Evolutionary conservation across 2,329 filamentous ascomycete species (phyloP).

Genomic region (Colletotrichum euphorbiae): DNA sequence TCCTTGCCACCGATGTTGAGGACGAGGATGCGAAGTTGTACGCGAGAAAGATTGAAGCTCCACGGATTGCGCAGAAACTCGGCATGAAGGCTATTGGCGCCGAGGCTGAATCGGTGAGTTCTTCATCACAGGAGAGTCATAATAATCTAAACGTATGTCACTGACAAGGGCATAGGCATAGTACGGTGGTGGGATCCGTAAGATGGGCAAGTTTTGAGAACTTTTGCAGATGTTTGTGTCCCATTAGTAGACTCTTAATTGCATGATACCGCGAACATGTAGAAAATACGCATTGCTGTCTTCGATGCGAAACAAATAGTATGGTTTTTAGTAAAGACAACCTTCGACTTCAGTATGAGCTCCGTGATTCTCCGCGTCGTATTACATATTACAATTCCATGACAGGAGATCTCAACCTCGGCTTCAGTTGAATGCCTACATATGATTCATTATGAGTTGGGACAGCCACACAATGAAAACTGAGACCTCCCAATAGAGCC

Average conservation of each 20-base stretch:
- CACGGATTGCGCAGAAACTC: constrained; percentile 44
- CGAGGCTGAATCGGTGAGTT: constrained; percentile 43
- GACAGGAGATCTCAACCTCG: too few species aligned
- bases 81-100: constrained; percentile 42
- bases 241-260: too few species aligned
- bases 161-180: constrained; percentile 10
- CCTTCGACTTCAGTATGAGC: too few species aligned
- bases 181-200: constrained; percentile 30
- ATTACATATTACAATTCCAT: too few species aligned
- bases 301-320: too few species aligned
- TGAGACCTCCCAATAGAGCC: neutral
- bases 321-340: too few species aligned
- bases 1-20: constrained; percentile 50
- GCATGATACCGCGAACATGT: neutral
- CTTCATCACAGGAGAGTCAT: neutral
- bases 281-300: too few species aligned
- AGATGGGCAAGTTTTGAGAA: constrained; percentile 5
- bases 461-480: too few species aligned
- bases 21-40: constrained; percentile 50
- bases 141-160: neutral
- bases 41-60: constrained; percentile 42
- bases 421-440: too few species aligned
- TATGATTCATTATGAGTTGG: too few species aligned
- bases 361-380: too few species aligned
- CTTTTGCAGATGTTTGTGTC: neutral